Base-by-base conservation (phyloP, 116 monocot species). In the Phalaenopsis hybrid region DNA sequence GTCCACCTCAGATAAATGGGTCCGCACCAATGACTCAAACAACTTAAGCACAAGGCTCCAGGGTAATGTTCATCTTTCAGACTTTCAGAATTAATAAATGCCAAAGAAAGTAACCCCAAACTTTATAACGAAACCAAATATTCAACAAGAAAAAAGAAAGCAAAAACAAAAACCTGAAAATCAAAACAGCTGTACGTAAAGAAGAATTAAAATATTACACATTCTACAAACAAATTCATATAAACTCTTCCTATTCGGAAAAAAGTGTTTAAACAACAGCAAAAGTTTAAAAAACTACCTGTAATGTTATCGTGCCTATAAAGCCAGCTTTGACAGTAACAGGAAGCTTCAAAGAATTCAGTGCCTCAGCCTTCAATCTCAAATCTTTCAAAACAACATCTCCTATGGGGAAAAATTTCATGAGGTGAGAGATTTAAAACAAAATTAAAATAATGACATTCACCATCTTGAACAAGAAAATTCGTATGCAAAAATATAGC, bases 371-470 rank as follows among this genome's bases (percentile, higher is more conserved):
- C 82, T 93, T 98, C 88, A 98, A 81, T 79, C 92, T 98, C 84
- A 98, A 88, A 78, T 98, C 98, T 78, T 95, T 94, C 33, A 98
- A 84, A 63, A 93, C 88, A 81, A 98, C 98, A 85, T 98, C 93
- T 69, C 97, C 97, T 97, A 81, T 76, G 81, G 61, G 11, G 48
- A 59, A 70, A 78, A 46, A 55, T 55, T 55, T 57, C 6, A 82
- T 51, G 15, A 77, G 48, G 6, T 31, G 10, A 44, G 2, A 50
- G 13, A 52, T 31, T 77, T 18, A 77, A 13, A 77, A 18, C 28
- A 51, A 23, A 51, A 2, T 11, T n/a, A 31, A 77, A 51, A 50
- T 77, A 28, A 51, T 25, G 25, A 45, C 51, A 23, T 28, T 51
- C 0, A 77, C 2, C 9, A 28, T 28, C 31, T 50, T 12, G 28